A percentile compares a stretch with the other conserved stretches of the same genome.
Conservation (phyloP, 2,329 filamentous ascomycete species). For the Epichloe scottii region DNA sequence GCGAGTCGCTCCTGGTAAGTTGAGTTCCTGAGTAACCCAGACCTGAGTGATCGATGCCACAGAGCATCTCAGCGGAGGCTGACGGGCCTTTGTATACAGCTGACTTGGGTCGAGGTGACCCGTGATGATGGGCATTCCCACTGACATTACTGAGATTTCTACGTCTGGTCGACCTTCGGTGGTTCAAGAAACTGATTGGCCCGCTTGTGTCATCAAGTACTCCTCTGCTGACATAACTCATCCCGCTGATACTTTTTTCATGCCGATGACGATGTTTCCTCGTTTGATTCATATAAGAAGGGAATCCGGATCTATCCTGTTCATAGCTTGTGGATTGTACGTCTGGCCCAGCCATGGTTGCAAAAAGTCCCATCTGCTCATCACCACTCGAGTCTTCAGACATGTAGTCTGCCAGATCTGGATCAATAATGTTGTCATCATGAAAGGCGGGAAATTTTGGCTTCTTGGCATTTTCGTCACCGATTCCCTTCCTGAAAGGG, state of each 20-base stretch:
- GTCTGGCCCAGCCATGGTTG: slow-evolving; percentile 56
- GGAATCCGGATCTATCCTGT: slow-evolving; percentile 60
- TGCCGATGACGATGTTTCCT: slow-evolving; percentile 62
- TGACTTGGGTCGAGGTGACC: slow-evolving; percentile 57
- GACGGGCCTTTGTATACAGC: slow-evolving; percentile 44
- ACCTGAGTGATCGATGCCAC: slow-evolving; percentile 32
- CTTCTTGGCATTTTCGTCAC: slow-evolving; percentile 52
- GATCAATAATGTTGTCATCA: slow-evolving; percentile 96
- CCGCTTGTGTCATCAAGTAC: slow-evolving; percentile 47
- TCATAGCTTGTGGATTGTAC: slow-evolving; percentile 55
- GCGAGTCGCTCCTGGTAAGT: slow-evolving; percentile 68
- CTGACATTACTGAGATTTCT: slow-evolving; percentile 80
- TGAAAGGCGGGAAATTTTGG: slow-evolving; percentile 80
- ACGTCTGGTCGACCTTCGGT: slow-evolving; percentile 51
- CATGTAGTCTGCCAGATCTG: slow-evolving; percentile 87
- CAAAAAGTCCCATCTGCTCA: slow-evolving; percentile 80
- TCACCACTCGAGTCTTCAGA: slow-evolving; percentile 92
- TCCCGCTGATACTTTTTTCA: slow-evolving; percentile 62
- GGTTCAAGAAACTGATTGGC: slow-evolving; percentile 43
- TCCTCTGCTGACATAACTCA: slow-evolving; percentile 58
- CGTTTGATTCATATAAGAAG: slow-evolving; percentile 57
- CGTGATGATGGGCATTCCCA: slow-evolving; percentile 50
- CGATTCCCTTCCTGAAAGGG: slow-evolving; percentile 66
- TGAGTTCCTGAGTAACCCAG: slow-evolving; percentile 30
- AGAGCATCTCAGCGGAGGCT: slow-evolving; percentile 37